Percentiles rank a stretch among this genome's conserved stretches.
phyloP scores from a whole-genome alignment of 2,329 filamentous ascomycete genomes.

The Sporothrix pallida region DNA sequence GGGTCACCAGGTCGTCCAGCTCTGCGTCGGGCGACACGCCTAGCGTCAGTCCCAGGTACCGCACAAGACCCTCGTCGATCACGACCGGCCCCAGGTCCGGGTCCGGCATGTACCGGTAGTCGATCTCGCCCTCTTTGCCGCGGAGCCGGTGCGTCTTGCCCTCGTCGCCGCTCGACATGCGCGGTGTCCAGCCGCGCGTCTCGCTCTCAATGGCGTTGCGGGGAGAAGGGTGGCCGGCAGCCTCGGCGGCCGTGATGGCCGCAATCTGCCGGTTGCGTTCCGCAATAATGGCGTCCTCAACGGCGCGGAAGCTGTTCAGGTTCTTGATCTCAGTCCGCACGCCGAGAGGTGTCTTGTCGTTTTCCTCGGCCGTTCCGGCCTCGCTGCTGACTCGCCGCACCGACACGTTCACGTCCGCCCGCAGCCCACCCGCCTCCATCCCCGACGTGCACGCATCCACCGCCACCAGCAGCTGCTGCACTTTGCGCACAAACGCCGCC shows the following conservation, averaged over 20 bases:
- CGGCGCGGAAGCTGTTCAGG: conserved; percentile 88
- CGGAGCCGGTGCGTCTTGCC: conserved; percentile 81
- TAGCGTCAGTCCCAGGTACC: conserved; percentile 65
- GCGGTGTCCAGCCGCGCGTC: conserved; percentile 87
- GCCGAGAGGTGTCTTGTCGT: conserved; percentile 61
- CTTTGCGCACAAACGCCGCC: conserved; percentile 84
- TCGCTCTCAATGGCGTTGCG: conserved; percentile 69
- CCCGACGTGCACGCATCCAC: conserved; percentile 87
- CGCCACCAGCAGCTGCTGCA: conserved; percentile 78
- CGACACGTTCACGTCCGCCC: conserved; percentile 97
- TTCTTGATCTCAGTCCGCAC: conserved; percentile 98
- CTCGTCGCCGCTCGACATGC: conserved; percentile 56
- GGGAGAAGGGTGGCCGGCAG: conserved; percentile 60
- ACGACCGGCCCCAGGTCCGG: conserved; percentile 83
- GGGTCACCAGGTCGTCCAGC: conserved; percentile 63
- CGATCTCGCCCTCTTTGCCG: conserved; percentile 95
- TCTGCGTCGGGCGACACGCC: conserved; percentile 75
- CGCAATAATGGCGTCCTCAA: conserved; percentile 91
- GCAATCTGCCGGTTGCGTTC: conserved; percentile 88
- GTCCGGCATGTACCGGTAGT: conserved; percentile 98
- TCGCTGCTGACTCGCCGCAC: too few species aligned
- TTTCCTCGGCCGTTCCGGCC: background rate
- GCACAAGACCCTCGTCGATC: conserved; percentile 72
- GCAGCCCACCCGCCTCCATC: conserved; percentile 89
- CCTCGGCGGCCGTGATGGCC: conserved; percentile 80